Evolutionary conservation across 306 rosid genomes (phyloP).

Genomic region (Citrullus colocynthis): DNA sequence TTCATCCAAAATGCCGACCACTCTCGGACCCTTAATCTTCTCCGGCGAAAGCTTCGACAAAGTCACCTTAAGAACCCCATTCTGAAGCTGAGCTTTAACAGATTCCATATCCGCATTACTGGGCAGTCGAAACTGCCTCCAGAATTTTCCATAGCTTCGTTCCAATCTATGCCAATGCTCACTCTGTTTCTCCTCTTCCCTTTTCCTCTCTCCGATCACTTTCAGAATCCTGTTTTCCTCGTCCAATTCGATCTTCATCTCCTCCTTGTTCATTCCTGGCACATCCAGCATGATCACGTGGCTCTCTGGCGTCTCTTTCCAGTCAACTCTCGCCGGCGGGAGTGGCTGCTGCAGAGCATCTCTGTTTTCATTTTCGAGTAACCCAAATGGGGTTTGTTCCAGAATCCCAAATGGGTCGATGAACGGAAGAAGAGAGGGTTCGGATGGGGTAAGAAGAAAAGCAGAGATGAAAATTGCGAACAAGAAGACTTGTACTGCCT

Average conservation of each 20-base stretch:
- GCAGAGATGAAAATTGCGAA: slow-evolving; percentile 7
- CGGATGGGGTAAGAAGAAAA: slow-evolving; percentile 11
- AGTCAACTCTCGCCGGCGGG: slow-evolving; percentile 41
- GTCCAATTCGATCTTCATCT: slow-evolving; percentile 49
- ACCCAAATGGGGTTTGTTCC: slow-evolving; percentile 44
- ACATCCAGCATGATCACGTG: slow-evolving; percentile 54
- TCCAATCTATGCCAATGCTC: slow-evolving; percentile 60
- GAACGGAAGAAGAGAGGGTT: slow-evolving; percentile 41
- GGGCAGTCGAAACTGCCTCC: slow-evolving; percentile 58
- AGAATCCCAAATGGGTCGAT: slow-evolving; percentile 31
- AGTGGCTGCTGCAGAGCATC: slow-evolving; percentile 18
- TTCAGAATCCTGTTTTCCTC: slow-evolving; percentile 35
- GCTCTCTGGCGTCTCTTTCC: slow-evolving; percentile 57
- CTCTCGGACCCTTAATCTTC: slow-evolving; percentile 31
- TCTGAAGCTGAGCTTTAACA: slow-evolving; percentile 40
- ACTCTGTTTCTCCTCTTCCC: slow-evolving; percentile 36
- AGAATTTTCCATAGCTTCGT: slow-evolving; percentile 47
- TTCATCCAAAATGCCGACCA: slow-evolving; percentile 26
- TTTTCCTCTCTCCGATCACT: slow-evolving; percentile 58
- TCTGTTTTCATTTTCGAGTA: slow-evolving; percentile 11
- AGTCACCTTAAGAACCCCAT: slow-evolving; percentile 45
- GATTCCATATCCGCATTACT: slow-evolving; percentile 46
- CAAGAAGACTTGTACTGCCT: background rate
- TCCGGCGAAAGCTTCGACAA: slow-evolving; percentile 42
- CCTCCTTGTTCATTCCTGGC: slow-evolving; percentile 45